phyloP scores from a whole-genome alignment of 495 filamentous ascomycete genomes.

The Talaromyces trachyspermus region DNA sequence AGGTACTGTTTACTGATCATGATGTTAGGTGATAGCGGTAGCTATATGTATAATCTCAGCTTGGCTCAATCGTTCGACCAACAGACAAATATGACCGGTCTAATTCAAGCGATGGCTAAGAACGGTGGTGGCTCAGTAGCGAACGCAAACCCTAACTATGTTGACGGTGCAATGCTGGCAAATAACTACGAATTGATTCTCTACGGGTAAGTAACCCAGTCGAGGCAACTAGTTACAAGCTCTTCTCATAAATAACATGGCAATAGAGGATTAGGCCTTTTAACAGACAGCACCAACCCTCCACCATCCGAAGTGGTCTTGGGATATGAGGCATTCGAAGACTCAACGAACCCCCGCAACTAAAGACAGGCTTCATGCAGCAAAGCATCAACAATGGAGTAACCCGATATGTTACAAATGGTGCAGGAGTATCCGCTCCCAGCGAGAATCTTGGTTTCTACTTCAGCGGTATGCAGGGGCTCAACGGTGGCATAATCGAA shows the following conservation, averaged over 20 bases:
- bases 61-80: constrained; percentile 37
- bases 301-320: constrained; percentile 30
- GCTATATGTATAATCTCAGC: constrained; percentile 5
- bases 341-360: constrained; percentile 20
- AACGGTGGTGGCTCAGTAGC: constrained; percentile 31
- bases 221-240: constrained; percentile 38
- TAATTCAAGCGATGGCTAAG: constrained; percentile 36
- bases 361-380: constrained; percentile 30
- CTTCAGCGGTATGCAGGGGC: constrained; percentile 47
- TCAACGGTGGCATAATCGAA: constrained; percentile 31
- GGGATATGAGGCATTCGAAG: constrained; percentile 38
- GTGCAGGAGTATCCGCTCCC: constrained; percentile 49
- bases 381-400: constrained; percentile 27
- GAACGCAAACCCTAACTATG: constrained; percentile 45
- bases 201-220: constrained; percentile 15
- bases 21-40: background rate
- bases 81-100: constrained; percentile 20
- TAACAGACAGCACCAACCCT: constrained; percentile 12
- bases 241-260: constrained; percentile 11
- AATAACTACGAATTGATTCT: constrained; percentile 49
- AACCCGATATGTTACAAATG: constrained; percentile 51
- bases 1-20: background rate
- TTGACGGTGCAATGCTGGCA: constrained; percentile 50
- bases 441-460: constrained; percentile 60
- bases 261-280: constrained; percentile 10